Evolutionary conservation across 1,284 basidiomycete species (phyloP), one percentile per base, ranked within the genome.

Genomic region (Stygiomarasmius scandens): DNA sequence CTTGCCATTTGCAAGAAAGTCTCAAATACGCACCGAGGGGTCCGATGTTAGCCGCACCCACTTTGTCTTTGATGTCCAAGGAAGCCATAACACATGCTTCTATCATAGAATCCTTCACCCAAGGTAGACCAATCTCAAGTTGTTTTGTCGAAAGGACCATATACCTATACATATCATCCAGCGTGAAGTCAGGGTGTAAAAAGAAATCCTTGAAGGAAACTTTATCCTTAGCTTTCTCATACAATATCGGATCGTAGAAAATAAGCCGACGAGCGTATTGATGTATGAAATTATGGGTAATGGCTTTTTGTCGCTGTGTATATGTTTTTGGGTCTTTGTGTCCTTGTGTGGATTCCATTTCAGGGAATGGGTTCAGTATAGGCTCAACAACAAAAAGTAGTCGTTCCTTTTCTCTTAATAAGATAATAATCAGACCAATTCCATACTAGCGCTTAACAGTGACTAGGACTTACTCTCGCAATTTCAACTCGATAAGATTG

Each of bases 121-220:
- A 71, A 6, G 47, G 50, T 23, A 69, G 27, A 34, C 63, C 60
- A 45, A 61, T 52, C 3, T 14, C 54, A 27, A 69, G 1, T 8
- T 34, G 49, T 12, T 41, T 19, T n/a, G 10, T 2, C 10, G 60
- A 52, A 19, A 63, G 38, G 0, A 43, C 8, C 3, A 52, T 1
- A 14, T 73, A 60, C 45, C 49, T 46, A 12, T 41, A 16, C 5
- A 61, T n/a, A 49, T 73, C 68, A 14, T 68, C 69, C 0, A 57
- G 19, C 1, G 60, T 58, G 55, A 72, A 71, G 20, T 71, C 65
- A 2, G 65, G 60, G 36, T 67, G 64, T 23, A 71, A 58, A 20
- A 72, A 47, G 22, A 73, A 55, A 43, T 73, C 70, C 34, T 65
- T 63, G 50, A 71, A 60, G 3, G 71, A 70, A 2, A 69, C 72